These are phyloP conservation scores for Leavenworthia alabamica DNA, from an alignment of 345 rosid species.

Conservation along the genomic window DNA sequence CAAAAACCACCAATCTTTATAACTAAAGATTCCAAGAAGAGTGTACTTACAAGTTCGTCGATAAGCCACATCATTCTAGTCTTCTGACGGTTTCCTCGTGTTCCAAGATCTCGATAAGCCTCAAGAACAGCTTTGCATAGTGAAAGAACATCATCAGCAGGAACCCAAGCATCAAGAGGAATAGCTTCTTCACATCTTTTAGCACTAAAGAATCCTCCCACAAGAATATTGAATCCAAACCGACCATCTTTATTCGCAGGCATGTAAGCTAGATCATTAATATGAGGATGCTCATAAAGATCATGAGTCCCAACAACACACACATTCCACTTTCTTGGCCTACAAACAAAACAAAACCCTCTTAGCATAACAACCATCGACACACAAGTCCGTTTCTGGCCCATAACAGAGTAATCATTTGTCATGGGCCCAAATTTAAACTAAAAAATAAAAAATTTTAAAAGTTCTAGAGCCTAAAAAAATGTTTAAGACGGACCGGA, in stretches of 20 bases:
- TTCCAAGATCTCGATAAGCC: conserved; percentile 86
- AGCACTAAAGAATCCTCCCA: conserved; percentile 93
- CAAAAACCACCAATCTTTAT: conserved; percentile 55
- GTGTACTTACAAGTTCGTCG: conserved; percentile 72
- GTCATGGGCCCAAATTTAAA: no score
- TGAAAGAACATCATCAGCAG: conserved; percentile 66
- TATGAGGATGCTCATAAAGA: conserved; percentile 96
- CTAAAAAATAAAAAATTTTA: no score
- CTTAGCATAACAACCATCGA: conserved; percentile 16
- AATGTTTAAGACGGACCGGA: no score
- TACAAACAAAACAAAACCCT: conserved; percentile 19
- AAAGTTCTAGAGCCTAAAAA: no score
- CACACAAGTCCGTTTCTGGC: no score
- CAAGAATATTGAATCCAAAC: conserved; percentile 84
- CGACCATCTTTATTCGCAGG: conserved; percentile 72
- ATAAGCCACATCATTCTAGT: conserved; percentile 99
- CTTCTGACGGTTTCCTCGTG: conserved; percentile 80
- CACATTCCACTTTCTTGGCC: conserved; percentile 98
- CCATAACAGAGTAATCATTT: no score
- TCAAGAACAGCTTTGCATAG: conserved; percentile 72
- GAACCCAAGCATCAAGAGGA: conserved; percentile 94
- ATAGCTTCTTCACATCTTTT: conserved; percentile 85
- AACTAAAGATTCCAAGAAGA: not conserved
- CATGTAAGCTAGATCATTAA: conserved; percentile 94
- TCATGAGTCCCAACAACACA: conserved; percentile 92